Base-by-base conservation (phyloP, 2,329 filamentous ascomycete genomes). In the Canariomyces notabilis region DNA sequence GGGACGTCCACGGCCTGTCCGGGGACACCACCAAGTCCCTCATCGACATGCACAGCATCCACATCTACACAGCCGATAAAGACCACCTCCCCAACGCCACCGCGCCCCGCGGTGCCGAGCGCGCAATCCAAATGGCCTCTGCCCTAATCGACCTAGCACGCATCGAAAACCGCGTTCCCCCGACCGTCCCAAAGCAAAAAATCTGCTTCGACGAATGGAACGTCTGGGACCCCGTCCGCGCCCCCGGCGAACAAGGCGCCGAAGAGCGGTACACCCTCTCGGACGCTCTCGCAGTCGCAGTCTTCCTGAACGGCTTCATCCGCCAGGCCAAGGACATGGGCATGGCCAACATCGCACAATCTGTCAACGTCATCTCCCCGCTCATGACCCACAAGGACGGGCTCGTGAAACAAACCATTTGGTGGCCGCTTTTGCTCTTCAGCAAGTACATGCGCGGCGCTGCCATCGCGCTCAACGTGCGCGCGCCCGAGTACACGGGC, bases 191-290 rank as follows among this genome's bases (percentile, higher is more conserved):
- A 4, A 70, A 76, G 3, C 83, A 80, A 37, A 83, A 75, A 42
- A 87, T 90, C 61, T 89, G 85, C 71, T 89, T 89, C 61, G 86
- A 90, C 61, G 85, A 89, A 65, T 89, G 86, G 86, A 90, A 89
- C 62, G 85, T 89, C 7, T 90, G 85, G 85, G 84, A 88, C 57
- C 83, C 84, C 0, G 71, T 74, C 43, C 77, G 85, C 7, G 85
- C 85, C 0, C 83, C 83, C 0, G 86, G 86, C 14, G 80, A 85
- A 57, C 64, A 76, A 50, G 86, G 86, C 14, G 86, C 82, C 5
- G 85, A 89, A 65, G 85, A 89, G 61, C 69, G 66, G 57, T 87
- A 89, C 67, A 88, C 82, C 0, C 74, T 89, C 6, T 87, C 82
- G 0, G 85, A 89, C 55, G 84, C 83, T 1, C 71, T 89, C 14